These are phyloP conservation scores for Amauroascus niger DNA, from an alignment of 2,329 filamentous ascomycete species.

Conservation along the genomic window DNA sequence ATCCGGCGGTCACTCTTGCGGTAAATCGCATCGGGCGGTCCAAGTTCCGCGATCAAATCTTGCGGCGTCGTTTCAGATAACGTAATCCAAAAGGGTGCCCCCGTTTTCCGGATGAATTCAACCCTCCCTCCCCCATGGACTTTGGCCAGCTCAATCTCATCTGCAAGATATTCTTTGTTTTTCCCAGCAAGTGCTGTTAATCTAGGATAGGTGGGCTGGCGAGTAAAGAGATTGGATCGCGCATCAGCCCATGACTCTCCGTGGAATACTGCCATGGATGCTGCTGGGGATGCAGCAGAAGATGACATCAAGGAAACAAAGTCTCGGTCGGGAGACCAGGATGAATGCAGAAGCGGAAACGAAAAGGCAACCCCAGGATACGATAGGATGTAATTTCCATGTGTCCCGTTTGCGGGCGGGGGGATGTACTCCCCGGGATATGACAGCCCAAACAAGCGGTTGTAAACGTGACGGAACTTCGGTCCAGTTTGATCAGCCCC, in stretches of 20 bases:
- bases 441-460: conserved; percentile 82
- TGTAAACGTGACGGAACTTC: conserved; percentile 81
- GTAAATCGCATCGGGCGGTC: conserved; percentile 88
- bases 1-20: conserved; percentile 81
- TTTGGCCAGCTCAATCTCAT: conserved; percentile 73
- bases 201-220: conserved; percentile 62
- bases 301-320: conserved; percentile 80
- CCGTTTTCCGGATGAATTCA: conserved; percentile 65
- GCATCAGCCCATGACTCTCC: conserved; percentile 86
- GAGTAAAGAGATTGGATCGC: conserved; percentile 65
- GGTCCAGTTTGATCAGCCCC: conserved; percentile 46
- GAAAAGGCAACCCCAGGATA: conserved; percentile 92
- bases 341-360: conserved; percentile 65
- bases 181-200: conserved; percentile 59
- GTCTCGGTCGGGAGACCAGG: conserved; percentile 64
- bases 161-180: conserved; percentile 68
- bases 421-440: conserved; percentile 88
- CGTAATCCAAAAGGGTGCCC: conserved; percentile 57
- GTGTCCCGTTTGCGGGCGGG: conserved; percentile 43
- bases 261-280: conserved; percentile 81
- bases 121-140: conserved; percentile 70
- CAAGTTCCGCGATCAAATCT: conserved; percentile 80
- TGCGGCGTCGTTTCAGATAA: conserved; percentile 85
- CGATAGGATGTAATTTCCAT: conserved; percentile 78
- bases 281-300: conserved; percentile 63